Conservation (phyloP, 202 grass and related monocot genomes). For the Schoenoplectus triqueter region DNA sequence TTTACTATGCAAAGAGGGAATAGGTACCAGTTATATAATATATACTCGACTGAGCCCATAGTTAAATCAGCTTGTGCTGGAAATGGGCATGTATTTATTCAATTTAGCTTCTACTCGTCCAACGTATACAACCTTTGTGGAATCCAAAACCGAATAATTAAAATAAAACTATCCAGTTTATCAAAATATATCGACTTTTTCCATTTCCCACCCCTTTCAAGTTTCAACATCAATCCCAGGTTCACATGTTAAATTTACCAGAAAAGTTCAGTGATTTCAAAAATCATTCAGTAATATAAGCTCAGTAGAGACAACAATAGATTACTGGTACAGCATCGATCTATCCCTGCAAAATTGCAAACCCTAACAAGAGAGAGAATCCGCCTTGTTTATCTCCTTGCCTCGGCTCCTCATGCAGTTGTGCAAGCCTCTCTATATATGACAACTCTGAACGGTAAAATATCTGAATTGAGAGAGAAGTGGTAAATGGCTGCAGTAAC, state of each 20-base stretch:
- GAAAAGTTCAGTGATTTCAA: neutral
- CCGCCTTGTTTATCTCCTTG: slow-evolving; percentile 59
- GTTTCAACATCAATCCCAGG: neutral
- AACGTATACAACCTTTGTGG: slow-evolving; percentile 75
- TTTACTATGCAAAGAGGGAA: too few relatives aligned
- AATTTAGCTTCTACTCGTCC: slow-evolving; percentile 85
- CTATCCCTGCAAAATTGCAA: slow-evolving; percentile 34
- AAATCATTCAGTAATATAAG: neutral
- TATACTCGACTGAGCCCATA: slow-evolving; percentile 65
- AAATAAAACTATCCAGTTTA: slow-evolving; percentile 8
- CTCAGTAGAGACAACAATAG: neutral
- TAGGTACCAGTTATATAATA: too few relatives aligned
- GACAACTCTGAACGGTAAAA: too few relatives aligned
- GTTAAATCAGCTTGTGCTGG: slow-evolving; percentile 63
- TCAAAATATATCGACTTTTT: neutral
- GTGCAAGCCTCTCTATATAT: too few relatives aligned
- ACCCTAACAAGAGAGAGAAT: slow-evolving; percentile 56
- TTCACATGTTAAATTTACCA: neutral
- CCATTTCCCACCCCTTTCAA: neutral
- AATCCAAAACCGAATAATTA: slow-evolving; percentile 52
- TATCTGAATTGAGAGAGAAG: too few relatives aligned
- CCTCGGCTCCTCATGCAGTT: slow-evolving; percentile 58
- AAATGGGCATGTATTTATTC: slow-evolving; percentile 72
- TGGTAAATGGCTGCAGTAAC: neutral
- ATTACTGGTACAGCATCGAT: neutral